A percentile compares a stretch with the other conserved stretches of the same genome.
Conservation (phyloP, 768 basidiomycete species). For the Boletus reticulatus region DNA sequence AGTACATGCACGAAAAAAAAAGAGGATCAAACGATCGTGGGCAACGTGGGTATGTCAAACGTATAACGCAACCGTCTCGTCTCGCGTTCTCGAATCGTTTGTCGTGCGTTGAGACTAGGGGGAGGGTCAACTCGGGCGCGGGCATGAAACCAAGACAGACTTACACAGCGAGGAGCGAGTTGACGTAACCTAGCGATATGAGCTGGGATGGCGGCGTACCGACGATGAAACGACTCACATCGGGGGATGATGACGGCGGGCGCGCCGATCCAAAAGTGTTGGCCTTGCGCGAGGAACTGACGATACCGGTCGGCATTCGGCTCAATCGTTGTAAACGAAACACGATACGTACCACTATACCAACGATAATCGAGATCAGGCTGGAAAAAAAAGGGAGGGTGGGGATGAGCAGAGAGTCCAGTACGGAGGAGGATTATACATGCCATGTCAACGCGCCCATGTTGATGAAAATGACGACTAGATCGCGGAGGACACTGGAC, state of each 20-base stretch:
- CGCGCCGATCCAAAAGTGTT: conserved; percentile 10
- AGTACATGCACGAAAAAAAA: neutral
- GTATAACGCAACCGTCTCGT: neutral
- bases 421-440: neutral
- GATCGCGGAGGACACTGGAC: conserved; percentile 1
- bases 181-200: conserved; percentile 7
- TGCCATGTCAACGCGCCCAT: conserved; percentile 18
- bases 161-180: conserved; percentile 14
- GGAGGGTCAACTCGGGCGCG: too few relatives aligned
- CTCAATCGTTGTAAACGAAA: neutral
- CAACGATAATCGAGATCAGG: conserved; percentile 4
- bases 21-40: neutral
- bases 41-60: conserved; percentile 6
- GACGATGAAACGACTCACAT: conserved; percentile 4
- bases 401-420: neutral
- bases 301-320: neutral
- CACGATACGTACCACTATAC: neutral
- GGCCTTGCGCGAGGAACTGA: conserved; percentile 6
- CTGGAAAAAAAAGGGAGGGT: neutral
- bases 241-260: conserved; percentile 6
- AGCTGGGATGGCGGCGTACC: neutral
- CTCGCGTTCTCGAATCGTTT: conserved; percentile 9
- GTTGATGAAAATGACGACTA: conserved; percentile 13
- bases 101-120: conserved; percentile 8
- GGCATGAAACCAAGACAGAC: neutral